These are phyloP conservation scores for Acidomyces sp. DNA, from an alignment of 495 filamentous ascomycete genomes.

Conservation along the genomic window DNA sequence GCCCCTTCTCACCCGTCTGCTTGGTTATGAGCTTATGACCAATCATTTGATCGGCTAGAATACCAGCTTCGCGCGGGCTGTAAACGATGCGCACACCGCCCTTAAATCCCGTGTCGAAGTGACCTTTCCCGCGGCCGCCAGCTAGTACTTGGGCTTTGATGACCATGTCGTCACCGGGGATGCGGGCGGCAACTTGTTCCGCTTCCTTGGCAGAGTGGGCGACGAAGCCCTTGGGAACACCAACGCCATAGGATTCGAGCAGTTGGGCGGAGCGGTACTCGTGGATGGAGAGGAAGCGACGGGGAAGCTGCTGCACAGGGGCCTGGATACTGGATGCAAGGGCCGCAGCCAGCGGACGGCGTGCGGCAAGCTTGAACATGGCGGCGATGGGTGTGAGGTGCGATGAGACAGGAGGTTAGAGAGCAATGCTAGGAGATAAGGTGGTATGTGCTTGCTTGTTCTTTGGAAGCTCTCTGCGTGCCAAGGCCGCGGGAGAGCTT, in stretches of 20 bases:
- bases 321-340: slow-evolving; percentile 27
- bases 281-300: slow-evolving; percentile 84
- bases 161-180: slow-evolving; percentile 90
- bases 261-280: slow-evolving; percentile 91
- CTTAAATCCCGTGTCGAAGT: slow-evolving; percentile 96
- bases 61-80: slow-evolving; percentile 82
- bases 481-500: too few species aligned
- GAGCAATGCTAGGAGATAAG: background rate
- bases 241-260: slow-evolving; percentile 77
- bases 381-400: slow-evolving; percentile 1
- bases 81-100: slow-evolving; percentile 97
- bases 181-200: slow-evolving; percentile 75
- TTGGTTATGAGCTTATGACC: slow-evolving; percentile 99
- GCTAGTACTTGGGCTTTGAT: slow-evolving; percentile 99
- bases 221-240: slow-evolving; percentile 76
- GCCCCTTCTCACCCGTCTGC: slow-evolving; percentile 85
- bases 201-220: slow-evolving; percentile 75
- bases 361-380: slow-evolving; percentile 66
- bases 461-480: too few species aligned
- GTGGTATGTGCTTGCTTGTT: too few species aligned
- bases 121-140: slow-evolving; percentile 92
- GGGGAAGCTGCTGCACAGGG: slow-evolving; percentile 47
- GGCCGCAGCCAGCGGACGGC: slow-evolving; percentile 53
- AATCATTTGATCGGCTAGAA: slow-evolving; percentile 99
- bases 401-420: background rate